Evolutionary conservation across 176 grass and related monocot species (phyloP).

Genomic region (Oryza coarctata): DNA sequence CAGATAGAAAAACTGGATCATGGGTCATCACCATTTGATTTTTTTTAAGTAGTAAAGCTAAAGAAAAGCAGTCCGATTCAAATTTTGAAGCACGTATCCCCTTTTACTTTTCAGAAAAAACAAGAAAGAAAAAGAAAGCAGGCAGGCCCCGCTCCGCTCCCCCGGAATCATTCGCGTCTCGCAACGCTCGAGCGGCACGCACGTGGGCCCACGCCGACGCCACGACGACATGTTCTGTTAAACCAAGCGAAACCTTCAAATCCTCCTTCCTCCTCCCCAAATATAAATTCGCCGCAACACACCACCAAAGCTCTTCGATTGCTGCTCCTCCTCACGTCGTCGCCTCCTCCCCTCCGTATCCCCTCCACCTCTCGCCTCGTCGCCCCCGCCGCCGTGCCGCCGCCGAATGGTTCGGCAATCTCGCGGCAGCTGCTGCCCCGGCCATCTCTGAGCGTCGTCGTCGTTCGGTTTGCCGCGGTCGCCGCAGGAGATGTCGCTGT

Average conservation of each 20-base stretch:
- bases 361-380: background rate
- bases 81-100: background rate
- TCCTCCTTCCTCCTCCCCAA: conserved; percentile 4
- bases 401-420: background rate
- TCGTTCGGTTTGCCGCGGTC: background rate
- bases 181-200: conserved; percentile 14
- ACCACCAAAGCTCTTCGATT: too few species aligned
- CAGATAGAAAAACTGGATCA: too few species aligned
- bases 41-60: too few species aligned
- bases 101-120: background rate
- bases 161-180: background rate
- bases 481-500: conserved; percentile 63
- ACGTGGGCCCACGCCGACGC: background rate
- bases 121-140: too few species aligned
- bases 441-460: background rate
- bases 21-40: too few species aligned
- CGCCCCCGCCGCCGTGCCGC: background rate
- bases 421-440: background rate
- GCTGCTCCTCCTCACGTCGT: conserved; percentile 38
- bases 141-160: background rate
- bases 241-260: conserved; percentile 38
- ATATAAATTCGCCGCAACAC: background rate
- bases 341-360: background rate
- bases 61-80: background rate
- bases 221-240: conserved; percentile 48